Base-by-base conservation (phyloP, 768 basidiomycete species). In the Boletus rufocinnamomeus region DNA sequence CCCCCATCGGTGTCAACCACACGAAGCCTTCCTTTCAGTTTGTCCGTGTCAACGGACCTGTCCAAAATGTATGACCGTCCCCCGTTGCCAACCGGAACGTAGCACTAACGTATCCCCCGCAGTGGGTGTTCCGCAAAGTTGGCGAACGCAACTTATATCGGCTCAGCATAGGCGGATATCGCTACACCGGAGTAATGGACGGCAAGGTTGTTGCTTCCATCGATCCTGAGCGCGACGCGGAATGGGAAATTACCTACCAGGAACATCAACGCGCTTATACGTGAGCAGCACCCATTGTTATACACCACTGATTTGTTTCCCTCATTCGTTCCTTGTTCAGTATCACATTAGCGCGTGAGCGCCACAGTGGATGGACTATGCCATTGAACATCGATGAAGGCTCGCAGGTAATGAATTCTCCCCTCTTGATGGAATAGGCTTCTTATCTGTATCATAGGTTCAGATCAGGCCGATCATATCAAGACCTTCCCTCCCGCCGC, bases 301-400 rank as follows among this genome's bases (percentile, higher is more conserved):
- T 2, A 23, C 17, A 19, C 13, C 5, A 10, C 4, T 27, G 4
- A 40, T 6, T 7, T 23, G 52, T 11, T 23, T 23, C 9, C 4
- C 40, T 27, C 38, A 35, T 14, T n/a, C 32, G 5, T 23, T 10
- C 19, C 27, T 13, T 27, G 35, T 25, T 27, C 41, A 57, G 51
- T 2, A 55, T 57, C 34, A 10, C 19, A 9, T n/a, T 2, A 2
- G 41, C 16, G 17, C 10, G 19, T 2, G 0, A 37, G 0, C 6
- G 6, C 17, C 0, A 1, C 3, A 1, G 1, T 1, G 52, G 52
- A 44, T 57, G 56, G 21, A 10, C 6, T n/a, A n/a, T n/a, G n/a
- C n/a, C n/a, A n/a, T n/a, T n/a, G n/a, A n/a, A n/a, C 10, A 2
- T 27, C 4, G 2, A 7, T 16, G 6, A 1, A 10, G 2, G 4